Percentiles rank a stretch among this genome's conserved stretches.
Evolutionary conservation across 495 filamentous ascomycete genomes (phyloP).

Genomic region (Aspergillus sclerotiicarbonarius): DNA sequence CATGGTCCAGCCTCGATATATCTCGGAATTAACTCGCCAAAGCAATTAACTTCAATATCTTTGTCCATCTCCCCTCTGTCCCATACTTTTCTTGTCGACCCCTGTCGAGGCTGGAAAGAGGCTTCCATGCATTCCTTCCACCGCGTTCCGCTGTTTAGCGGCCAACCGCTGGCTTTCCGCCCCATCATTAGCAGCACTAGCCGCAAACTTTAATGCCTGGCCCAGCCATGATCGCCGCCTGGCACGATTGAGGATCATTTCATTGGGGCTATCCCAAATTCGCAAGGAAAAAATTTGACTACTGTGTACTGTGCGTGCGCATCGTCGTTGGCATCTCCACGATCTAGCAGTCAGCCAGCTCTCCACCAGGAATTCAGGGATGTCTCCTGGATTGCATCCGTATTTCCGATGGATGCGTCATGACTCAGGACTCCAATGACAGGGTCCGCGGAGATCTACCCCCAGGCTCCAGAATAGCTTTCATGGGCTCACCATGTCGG

Average conservation of each 20-base stretch:
- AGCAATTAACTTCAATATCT: background rate
- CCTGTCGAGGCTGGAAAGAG: background rate
- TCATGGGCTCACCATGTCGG: background rate
- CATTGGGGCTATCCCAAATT: background rate
- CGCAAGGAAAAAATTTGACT: background rate
- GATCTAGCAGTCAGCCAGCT: too few relatives aligned
- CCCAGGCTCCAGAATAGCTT: background rate
- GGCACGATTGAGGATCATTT: too few relatives aligned
- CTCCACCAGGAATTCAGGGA: background rate
- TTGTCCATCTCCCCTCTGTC: background rate
- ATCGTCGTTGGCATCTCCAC: background rate
- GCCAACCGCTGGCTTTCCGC: background rate
- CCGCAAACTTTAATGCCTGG: background rate
- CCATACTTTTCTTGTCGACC: background rate
- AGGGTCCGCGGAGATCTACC: background rate
- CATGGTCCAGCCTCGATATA: background rate
- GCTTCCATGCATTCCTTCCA: background rate
- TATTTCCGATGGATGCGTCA: background rate
- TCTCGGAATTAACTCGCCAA: too few relatives aligned
- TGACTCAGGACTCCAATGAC: background rate
- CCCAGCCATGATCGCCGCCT: too few relatives aligned
- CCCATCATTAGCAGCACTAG: background rate
- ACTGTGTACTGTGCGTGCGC: background rate
- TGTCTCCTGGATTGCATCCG: background rate
- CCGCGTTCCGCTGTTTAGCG: background rate